phyloP scores from a whole-genome alignment of 768 basidiomycete species.

The Mycena chlorophos region DNA sequence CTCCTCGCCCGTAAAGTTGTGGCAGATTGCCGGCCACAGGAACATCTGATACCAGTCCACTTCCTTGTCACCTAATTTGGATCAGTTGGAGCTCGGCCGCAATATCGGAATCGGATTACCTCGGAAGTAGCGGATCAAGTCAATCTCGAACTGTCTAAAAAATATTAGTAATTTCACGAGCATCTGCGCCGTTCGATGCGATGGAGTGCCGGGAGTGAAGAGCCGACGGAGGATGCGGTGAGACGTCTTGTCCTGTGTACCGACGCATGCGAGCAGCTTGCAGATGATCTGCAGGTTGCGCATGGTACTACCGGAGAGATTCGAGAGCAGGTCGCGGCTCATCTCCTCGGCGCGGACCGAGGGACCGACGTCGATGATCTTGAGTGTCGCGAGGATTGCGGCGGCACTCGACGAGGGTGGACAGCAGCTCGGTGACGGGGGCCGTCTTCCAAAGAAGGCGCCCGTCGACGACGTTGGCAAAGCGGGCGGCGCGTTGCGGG shows the following conservation, averaged over 20 bases:
- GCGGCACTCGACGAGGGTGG: neutral
- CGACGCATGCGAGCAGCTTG: neutral
- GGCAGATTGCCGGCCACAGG: constrained; percentile 2
- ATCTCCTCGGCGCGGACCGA: constrained; percentile 5
- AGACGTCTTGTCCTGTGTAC: neutral
- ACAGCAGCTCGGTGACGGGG: neutral
- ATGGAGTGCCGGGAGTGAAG: neutral
- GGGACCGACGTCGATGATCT: constrained; percentile 1
- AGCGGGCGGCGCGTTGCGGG: neutral
- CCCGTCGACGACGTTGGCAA: neutral
- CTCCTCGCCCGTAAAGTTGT: constrained; percentile 2
- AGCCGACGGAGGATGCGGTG: neutral
- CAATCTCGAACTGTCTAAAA: constrained; percentile 2
- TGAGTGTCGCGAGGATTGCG: neutral
- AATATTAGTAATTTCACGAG: neutral
- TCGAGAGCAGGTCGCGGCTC: neutral
- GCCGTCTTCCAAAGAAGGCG: neutral
- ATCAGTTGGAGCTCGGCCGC: too few relatives aligned
- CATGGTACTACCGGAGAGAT: neutral
- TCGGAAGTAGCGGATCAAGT: neutral
- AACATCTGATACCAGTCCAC: constrained; percentile 4
- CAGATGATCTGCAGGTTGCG: neutral
- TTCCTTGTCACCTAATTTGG: neutral
- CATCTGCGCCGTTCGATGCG: neutral
- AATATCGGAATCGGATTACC: neutral